A percentile compares a stretch with the other conserved stretches of the same genome.
These are phyloP conservation scores for Sphagnum magellanicum DNA, from an alignment of 228 moss, liverwort and hornwort genomes.

Conservation along the genomic window DNA sequence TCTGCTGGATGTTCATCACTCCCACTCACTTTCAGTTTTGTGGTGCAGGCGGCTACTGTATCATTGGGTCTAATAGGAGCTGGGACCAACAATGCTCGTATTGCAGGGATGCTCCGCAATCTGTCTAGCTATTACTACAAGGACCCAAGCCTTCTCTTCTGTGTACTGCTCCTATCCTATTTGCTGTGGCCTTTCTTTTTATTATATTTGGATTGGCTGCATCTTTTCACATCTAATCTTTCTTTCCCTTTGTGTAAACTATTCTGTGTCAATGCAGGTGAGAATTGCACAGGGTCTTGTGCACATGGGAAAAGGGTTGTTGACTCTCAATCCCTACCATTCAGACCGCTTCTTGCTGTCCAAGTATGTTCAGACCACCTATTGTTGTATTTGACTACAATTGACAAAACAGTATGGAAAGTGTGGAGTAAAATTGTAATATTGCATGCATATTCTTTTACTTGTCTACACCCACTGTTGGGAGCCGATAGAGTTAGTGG, in stretches of 20 bases:
- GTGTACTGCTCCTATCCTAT: constrained; percentile 23
- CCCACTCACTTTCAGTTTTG: too few species aligned
- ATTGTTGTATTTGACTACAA: too few species aligned
- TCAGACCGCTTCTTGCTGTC: constrained; percentile 95
- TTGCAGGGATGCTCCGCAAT: constrained; percentile 99
- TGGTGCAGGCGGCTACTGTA: constrained; percentile 76
- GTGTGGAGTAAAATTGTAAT: too few species aligned
- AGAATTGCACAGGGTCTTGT: constrained; percentile 99
- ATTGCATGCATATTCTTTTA: too few species aligned
- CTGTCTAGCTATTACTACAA: constrained; percentile 98
- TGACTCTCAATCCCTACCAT: constrained; percentile 93
- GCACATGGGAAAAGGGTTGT: constrained; percentile 96
- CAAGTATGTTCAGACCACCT: constrained; percentile 42
- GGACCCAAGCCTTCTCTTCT: constrained; percentile 93
- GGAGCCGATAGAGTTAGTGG: too few species aligned
- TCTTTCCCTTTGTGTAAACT: too few species aligned
- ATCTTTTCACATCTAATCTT: too few species aligned
- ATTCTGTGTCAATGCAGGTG: constrained; percentile 41
- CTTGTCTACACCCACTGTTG: too few species aligned
- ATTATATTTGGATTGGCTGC: too few species aligned
- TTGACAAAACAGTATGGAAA: too few species aligned
- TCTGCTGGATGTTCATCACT: too few species aligned
- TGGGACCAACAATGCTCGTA: constrained; percentile 98
- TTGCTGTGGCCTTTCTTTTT: too few species aligned
- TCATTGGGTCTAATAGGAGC: constrained; percentile 97